Evolutionary conservation across 2,329 filamentous ascomycete genomes (phyloP), one percentile per base, ranked within the genome.

Genomic region (Nectriaceae sp.): DNA sequence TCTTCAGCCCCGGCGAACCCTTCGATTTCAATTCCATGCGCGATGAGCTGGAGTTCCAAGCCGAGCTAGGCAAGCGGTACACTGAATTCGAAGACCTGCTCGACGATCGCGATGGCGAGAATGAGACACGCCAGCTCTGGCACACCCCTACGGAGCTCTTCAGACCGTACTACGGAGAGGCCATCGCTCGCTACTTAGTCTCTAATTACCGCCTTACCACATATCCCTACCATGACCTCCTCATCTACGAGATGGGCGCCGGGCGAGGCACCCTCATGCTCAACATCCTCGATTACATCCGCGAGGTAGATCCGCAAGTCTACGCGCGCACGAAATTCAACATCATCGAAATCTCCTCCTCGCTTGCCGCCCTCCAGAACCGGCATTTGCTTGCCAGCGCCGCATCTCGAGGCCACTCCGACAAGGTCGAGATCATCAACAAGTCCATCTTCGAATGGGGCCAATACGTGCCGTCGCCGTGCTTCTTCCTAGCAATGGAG

Each of bases 241-340:
- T 96, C 62, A 95, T 99, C 69, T 99, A 97, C 79, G 94, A 99
- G 70, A 96, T 99, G 88, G 94, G 94, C 44, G 94, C 94, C 33
- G 94, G 94, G 61, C 93, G 96, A 63, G 94, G 94, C 54, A 99
- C 95, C 0, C 82, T 99, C 66, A 99, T 99, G 94, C 80, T 94
- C 66, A 99, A 99, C 70, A 92, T 99, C 49, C 80, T 99, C 53
- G 93, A 99, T 76, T 96, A 95, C 70, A 96, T 99, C 68, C 89
- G 92, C 54, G 87, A 89, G 56, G 80, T 86, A 38, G 89, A 97
- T 62, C 90, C 92, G 0, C 88, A 92, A 56, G 93, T 99, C 24
- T 99, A 99, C 71, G 87, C 89, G 61, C 85, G 94, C 49, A 99
- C 94, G 4, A 88, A 90, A 64, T 99, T 88, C 79, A 90, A 89